Conservation (phyloP, 139 green algal species). For the Tetratostichococcus sp. region DNA sequence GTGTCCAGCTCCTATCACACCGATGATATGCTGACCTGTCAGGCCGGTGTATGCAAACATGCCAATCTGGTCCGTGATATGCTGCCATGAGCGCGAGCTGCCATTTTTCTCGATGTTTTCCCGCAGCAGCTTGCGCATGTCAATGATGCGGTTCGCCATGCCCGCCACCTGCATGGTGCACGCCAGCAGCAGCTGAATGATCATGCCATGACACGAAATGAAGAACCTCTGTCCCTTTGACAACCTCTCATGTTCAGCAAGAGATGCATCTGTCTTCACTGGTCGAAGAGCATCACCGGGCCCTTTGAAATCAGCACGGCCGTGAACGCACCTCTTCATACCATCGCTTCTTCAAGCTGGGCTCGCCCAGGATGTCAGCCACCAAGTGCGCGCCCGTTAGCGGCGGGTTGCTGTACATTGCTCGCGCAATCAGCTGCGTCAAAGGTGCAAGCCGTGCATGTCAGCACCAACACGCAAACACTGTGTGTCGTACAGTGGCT, state of each 20-base stretch:
- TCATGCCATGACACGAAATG: neutral
- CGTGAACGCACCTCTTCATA: slow-evolving; percentile 23
- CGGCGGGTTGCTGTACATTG: slow-evolving; percentile 81
- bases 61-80: slow-evolving; percentile 87
- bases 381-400: slow-evolving; percentile 76
- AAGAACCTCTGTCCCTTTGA: no score
- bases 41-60: slow-evolving; percentile 84
- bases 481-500: no score
- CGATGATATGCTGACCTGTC: slow-evolving; percentile 36
- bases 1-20: neutral
- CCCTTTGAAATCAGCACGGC: no score
- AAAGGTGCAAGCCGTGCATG: neutral
- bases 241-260: no score
- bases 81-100: slow-evolving; percentile 64
- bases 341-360: slow-evolving; percentile 76
- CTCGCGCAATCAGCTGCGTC: slow-evolving; percentile 18
- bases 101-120: slow-evolving; percentile 54
- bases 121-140: slow-evolving; percentile 68
- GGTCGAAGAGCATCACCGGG: no score
- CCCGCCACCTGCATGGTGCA: slow-evolving; percentile 54
- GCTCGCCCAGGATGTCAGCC: slow-evolving; percentile 59
- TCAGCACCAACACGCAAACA: neutral
- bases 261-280: no score
- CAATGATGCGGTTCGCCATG: slow-evolving; percentile 91
- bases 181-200: no score